phyloP scores from a whole-genome alignment of 2,329 filamentous ascomycete species.

The Dactylellina cionopaga region DNA sequence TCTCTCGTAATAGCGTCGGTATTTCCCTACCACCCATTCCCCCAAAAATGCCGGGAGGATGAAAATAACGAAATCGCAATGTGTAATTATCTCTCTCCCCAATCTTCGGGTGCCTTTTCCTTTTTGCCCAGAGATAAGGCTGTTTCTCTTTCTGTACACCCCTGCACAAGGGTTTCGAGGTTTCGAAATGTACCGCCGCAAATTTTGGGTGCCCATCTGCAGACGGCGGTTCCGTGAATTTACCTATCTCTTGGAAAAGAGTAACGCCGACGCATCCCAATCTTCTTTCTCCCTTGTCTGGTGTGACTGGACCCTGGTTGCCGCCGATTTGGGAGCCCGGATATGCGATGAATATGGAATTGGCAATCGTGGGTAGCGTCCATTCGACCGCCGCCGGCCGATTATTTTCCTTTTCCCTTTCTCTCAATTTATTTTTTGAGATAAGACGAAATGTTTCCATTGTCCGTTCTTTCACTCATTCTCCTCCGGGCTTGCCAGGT shows the following conservation, averaged over 20 bases:
- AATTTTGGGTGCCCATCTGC: conserved; percentile 23
- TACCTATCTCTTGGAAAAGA: conserved; percentile 48
- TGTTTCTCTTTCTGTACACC: conserved; percentile 20
- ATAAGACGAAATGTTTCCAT: conserved; percentile 7
- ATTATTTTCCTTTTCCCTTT: conserved; percentile 6
- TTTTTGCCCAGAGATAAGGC: conserved; percentile 45
- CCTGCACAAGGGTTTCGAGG: too few species aligned
- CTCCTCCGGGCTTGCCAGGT: conserved; percentile 16
- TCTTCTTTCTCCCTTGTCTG: conserved; percentile 16
- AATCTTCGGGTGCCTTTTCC: conserved; percentile 15
- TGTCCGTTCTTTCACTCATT: conserved; percentile 6
- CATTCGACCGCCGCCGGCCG: conserved; percentile 32
- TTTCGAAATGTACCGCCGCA: conserved; percentile 39
- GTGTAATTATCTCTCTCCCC: conserved; percentile 42
- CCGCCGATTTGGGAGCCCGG: conserved; percentile 14
- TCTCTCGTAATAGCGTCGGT: conserved; percentile 53
- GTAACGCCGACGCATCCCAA: conserved; percentile 24
- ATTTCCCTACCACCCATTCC: conserved; percentile 23
- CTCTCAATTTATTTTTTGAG: conserved; percentile 7
- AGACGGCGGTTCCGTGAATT: conserved; percentile 44
- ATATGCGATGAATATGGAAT: conserved; percentile 33
- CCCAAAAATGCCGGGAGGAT: conserved; percentile 25
- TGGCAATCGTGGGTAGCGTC: conserved; percentile 23
- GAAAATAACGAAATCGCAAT: conserved; percentile 45
- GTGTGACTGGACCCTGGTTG: neutral